A percentile compares a stretch with the other conserved stretches of the same genome.
Conservation (phyloP, 1,284 basidiomycete genomes). For the Moesziomyces aphidis region DNA sequence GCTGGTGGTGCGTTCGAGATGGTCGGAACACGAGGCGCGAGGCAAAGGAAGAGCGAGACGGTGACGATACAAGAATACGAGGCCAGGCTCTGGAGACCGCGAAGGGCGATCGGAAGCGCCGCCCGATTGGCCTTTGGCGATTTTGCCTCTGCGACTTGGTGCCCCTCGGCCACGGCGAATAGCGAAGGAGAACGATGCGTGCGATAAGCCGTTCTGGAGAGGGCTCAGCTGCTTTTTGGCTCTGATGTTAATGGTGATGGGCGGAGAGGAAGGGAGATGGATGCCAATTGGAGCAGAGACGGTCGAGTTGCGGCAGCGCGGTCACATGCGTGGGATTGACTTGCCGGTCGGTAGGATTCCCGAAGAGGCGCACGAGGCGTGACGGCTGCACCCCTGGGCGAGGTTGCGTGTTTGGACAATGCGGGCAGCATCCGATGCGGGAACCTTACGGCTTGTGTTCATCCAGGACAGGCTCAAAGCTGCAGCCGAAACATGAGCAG, state of each 20-base stretch:
- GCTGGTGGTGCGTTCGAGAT: no score
- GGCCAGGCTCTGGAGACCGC: no score
- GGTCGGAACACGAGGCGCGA: no score
- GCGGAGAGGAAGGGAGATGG: background rate
- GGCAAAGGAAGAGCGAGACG: no score
- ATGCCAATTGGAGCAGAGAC: constrained; percentile 2
- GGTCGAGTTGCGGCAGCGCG: background rate
- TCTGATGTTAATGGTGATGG: background rate
- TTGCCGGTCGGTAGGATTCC: constrained; percentile 27
- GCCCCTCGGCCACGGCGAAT: no score
- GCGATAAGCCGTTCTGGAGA: no score
- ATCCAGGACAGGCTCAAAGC: no score
- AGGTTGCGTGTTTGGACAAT: constrained; percentile 14
- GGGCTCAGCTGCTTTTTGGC: background rate
- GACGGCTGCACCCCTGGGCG: background rate
- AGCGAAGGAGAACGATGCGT: no score
- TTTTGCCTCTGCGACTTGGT: no score
- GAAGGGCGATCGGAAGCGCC: no score
- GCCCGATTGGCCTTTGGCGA: no score
- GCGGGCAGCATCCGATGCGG: constrained; percentile 10
- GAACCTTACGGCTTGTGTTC: background rate
- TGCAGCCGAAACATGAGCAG: background rate
- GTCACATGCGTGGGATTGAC: background rate
- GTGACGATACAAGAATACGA: no score
- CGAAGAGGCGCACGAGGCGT: constrained; percentile 25